Evolutionary conservation across 352 stramenopile genomes (phyloP).

Genomic region (Phytopythium montanum): DNA sequence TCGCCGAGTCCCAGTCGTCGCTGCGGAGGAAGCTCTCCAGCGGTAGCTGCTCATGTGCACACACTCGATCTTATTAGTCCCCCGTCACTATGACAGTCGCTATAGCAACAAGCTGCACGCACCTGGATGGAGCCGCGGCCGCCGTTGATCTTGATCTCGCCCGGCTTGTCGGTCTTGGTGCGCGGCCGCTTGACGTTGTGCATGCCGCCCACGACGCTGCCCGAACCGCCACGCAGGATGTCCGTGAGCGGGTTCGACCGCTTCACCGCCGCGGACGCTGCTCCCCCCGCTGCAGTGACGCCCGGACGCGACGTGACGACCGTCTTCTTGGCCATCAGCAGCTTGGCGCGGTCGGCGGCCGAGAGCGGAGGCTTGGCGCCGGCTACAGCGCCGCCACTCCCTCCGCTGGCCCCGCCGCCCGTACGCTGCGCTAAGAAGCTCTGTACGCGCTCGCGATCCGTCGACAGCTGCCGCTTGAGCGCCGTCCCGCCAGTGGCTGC

Average conservation of each 20-base stretch:
- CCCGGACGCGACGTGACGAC: slow-evolving; percentile 14
- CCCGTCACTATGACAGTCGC: not conserved
- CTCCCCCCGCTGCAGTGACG: slow-evolving; percentile 9
- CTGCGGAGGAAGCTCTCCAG: slow-evolving; percentile 72
- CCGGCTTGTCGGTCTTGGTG: slow-evolving; percentile 67
- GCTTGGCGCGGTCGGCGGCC: slow-evolving; percentile 67
- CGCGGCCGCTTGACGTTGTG: slow-evolving; percentile 58
- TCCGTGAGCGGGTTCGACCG: slow-evolving; percentile 73
- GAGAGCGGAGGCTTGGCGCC: slow-evolving; percentile 40
- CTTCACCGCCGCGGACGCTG: slow-evolving; percentile 41
- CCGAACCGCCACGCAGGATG: slow-evolving; percentile 64
- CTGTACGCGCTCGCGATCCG: slow-evolving; percentile 56
- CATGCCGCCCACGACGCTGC: slow-evolving; percentile 60
- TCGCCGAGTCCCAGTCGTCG: slow-evolving; percentile 81
- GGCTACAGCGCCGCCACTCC: not conserved
- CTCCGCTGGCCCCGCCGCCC: not conserved
- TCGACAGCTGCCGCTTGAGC: slow-evolving; percentile 46
- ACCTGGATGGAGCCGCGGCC: slow-evolving; percentile 68
- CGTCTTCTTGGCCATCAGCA: slow-evolving; percentile 76
- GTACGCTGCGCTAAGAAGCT: slow-evolving; percentile 59
- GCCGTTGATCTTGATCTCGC: slow-evolving; percentile 75
- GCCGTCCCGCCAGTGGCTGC: slow-evolving; percentile 18
- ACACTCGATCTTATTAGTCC: not conserved
- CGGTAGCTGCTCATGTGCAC: slow-evolving; percentile 25
- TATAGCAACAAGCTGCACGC: not conserved